A percentile compares a stretch with the other conserved stretches of the same genome.
Conservation (phyloP, 768 basidiomycete genomes). For the Gautieria morchelliformis region DNA sequence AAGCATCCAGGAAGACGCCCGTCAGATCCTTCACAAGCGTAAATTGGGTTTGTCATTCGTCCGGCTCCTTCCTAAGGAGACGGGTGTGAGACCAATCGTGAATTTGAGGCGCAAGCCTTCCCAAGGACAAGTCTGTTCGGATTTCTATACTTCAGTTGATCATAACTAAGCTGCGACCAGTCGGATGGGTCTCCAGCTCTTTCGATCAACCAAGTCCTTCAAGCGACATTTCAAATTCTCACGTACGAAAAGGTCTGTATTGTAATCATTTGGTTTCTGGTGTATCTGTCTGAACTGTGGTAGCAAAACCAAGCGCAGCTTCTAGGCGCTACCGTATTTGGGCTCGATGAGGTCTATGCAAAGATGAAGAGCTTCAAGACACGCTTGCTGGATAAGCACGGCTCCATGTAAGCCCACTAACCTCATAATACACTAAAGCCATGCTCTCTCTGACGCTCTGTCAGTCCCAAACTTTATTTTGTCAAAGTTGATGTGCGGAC, state of each 20-base stretch:
- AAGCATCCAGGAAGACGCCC: slow-evolving; percentile 45
- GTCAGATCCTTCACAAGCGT: slow-evolving; percentile 59
- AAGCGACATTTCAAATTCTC: slow-evolving; percentile 77
- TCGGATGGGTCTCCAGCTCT: slow-evolving; percentile 21
- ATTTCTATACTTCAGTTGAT: background rate
- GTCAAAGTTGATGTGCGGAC: slow-evolving; percentile 95
- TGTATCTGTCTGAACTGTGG: background rate
- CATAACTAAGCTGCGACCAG: slow-evolving; percentile 10
- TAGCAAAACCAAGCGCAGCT: slow-evolving; percentile 55
- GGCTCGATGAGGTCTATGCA: slow-evolving; percentile 71
- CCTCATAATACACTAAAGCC: background rate
- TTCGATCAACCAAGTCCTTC: slow-evolving; percentile 84
- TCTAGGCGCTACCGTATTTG: slow-evolving; percentile 76
- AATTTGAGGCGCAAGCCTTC: slow-evolving; percentile 61
- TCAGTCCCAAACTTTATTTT: slow-evolving; percentile 83
- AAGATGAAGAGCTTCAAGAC: slow-evolving; percentile 65
- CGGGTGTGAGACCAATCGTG: slow-evolving; percentile 89
- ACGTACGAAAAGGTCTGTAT: slow-evolving; percentile 70
- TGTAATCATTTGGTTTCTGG: too few relatives aligned
- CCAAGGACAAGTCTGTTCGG: slow-evolving; percentile 20
- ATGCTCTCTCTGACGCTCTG: background rate
- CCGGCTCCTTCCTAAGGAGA: slow-evolving; percentile 87
- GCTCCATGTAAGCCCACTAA: slow-evolving; percentile 38
- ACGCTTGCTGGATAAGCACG: slow-evolving; percentile 32
- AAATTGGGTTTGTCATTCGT: slow-evolving; percentile 78